These are phyloP conservation scores for Hyaloperonospora arabidopsidis DNA, from an alignment of 352 stramenopile genomes.

Conservation along the genomic window DNA sequence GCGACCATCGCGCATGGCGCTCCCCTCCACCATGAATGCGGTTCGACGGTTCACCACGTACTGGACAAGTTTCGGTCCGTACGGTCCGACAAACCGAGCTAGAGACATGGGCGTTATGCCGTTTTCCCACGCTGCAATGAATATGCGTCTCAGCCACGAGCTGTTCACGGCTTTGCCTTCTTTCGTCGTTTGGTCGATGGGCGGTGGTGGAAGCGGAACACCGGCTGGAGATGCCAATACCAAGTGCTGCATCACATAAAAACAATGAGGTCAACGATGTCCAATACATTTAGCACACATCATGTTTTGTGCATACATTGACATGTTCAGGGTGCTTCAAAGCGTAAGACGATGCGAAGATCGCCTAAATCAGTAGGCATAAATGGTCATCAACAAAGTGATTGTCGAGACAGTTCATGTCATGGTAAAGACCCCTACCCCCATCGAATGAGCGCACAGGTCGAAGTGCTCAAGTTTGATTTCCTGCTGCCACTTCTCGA, in stretches of 20 bases:
- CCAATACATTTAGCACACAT: neutral
- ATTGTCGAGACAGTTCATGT: neutral
- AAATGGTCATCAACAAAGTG: neutral
- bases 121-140: constrained; percentile 53
- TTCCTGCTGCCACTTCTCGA: constrained; percentile 75
- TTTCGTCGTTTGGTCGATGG: constrained; percentile 31
- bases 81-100: constrained; percentile 60
- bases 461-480: constrained; percentile 62
- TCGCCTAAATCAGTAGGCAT: constrained; percentile 35
- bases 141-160: constrained; percentile 50
- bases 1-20: constrained; percentile 56
- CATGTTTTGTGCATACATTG: constrained; percentile 30
- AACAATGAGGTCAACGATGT: neutral
- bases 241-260: constrained; percentile 39
- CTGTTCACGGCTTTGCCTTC: constrained; percentile 29
- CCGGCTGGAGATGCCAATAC: constrained; percentile 69
- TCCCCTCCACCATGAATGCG: constrained; percentile 67
- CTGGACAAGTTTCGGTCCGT: constrained; percentile 65
- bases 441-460: constrained; percentile 77
- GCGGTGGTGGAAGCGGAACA: constrained; percentile 44
- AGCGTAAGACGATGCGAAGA: constrained; percentile 73
- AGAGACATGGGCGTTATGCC: constrained; percentile 74
- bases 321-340: constrained; percentile 52
- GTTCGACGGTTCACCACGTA: constrained; percentile 56
- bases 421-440: constrained; percentile 28